phyloP scores from a whole-genome alignment of 495 filamentous ascomycete species.

The Podospora australis region DNA sequence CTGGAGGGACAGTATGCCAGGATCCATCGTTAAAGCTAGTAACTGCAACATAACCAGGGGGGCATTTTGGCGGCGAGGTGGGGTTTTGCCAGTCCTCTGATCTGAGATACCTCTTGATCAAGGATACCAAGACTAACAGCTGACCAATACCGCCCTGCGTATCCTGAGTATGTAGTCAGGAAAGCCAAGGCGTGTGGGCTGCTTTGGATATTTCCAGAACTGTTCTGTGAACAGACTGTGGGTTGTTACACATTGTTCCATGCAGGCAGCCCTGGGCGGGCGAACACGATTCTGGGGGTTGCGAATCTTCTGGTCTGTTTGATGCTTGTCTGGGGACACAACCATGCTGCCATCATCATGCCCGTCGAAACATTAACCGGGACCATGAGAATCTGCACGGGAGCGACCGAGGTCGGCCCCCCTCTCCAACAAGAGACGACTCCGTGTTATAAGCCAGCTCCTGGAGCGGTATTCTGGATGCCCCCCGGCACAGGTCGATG shows the following conservation, averaged over 20 bases:
- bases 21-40: neutral
- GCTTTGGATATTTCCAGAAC: slow-evolving; percentile 20
- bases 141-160: slow-evolving; percentile 9
- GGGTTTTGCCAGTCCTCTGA: slow-evolving; percentile 9
- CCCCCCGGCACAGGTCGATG: slow-evolving; percentile 15
- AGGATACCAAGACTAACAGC: slow-evolving; percentile 9
- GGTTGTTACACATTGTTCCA: neutral
- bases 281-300: slow-evolving; percentile 9
- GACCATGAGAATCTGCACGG: slow-evolving; percentile 17
- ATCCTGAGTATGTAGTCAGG: neutral
- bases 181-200: neutral
- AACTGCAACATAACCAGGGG: slow-evolving; percentile 4
- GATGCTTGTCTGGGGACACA: slow-evolving; percentile 39
- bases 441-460: slow-evolving; percentile 6
- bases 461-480: slow-evolving; percentile 10
- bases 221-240: slow-evolving; percentile 12
- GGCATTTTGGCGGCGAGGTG: slow-evolving; percentile 9
- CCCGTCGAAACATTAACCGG: slow-evolving; percentile 28
- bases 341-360: slow-evolving; percentile 31
- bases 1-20: neutral
- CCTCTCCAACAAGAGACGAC: neutral
- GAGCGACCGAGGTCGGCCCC: slow-evolving; percentile 12
- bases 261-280: slow-evolving; percentile 4
- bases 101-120: slow-evolving; percentile 5
- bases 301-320: slow-evolving; percentile 34